A percentile compares a stretch with the other conserved stretches of the same genome.
These are phyloP conservation scores for Taphrina confusa DNA, from an alignment of 1,139 yeast genomes.

Conservation along the genomic window DNA sequence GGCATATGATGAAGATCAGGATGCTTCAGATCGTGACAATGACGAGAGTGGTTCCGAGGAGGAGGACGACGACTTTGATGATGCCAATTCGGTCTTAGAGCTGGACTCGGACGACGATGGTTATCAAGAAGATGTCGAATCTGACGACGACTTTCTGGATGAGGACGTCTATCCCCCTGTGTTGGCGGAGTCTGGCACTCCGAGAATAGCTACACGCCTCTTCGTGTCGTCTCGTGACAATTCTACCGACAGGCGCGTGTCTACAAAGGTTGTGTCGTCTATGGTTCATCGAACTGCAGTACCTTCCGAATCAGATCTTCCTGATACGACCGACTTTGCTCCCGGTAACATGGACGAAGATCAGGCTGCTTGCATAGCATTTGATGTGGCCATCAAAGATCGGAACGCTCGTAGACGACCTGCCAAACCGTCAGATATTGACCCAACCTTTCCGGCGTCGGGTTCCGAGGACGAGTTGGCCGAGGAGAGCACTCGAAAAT, in stretches of 20 bases:
- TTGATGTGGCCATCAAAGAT: constrained; percentile 30
- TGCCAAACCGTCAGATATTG: constrained; percentile 36
- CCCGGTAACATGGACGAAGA: constrained; percentile 37
- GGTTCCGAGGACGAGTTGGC: constrained; percentile 27
- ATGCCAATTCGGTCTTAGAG: neutral
- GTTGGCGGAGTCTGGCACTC: constrained; percentile 8
- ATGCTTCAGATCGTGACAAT: constrained; percentile 1
- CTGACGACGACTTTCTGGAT: constrained; percentile 22
- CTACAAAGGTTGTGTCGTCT: neutral
- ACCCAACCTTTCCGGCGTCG: constrained; percentile 36
- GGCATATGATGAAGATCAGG: neutral
- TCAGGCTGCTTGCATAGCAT: constrained; percentile 36
- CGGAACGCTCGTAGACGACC: constrained; percentile 20
- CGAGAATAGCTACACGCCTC: neutral
- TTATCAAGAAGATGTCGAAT: constrained; percentile 24
- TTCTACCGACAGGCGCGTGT: neutral
- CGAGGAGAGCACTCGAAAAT: neutral
- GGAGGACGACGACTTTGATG: constrained; percentile 18
- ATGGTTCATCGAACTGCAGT: constrained; percentile 35
- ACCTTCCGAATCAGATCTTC: constrained; percentile 33
- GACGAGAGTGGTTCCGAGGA: constrained; percentile 15
- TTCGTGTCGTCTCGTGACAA: neutral
- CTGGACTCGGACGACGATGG: constrained; percentile 17
- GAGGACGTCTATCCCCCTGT: constrained; percentile 3
- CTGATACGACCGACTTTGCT: constrained; percentile 36